Evolutionary conservation across 164 flowering plant species (phyloP), one percentile per base, ranked within the genome.

Genomic region (Santalum album): DNA sequence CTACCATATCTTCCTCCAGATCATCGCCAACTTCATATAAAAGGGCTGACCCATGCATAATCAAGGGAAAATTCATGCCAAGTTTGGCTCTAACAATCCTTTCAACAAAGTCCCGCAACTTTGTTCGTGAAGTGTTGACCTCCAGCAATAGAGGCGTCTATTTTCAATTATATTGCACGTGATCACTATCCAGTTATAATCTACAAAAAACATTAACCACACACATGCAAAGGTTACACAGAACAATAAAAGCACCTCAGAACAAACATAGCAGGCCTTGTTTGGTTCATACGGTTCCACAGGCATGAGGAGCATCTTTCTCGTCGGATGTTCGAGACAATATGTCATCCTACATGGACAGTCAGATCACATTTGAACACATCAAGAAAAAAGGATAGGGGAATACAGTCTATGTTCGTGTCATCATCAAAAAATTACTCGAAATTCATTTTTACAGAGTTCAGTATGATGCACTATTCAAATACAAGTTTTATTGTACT

Each of bases 11-110:
- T 65, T 83, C 79, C n/a, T 87, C 97, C 59, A 89, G 90, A 67
- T 82, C 99, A 65, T 94, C 99, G 53, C 99, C 99, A 67, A 76
- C 86, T 74, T 94, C 99, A 75, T 80, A 94, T 21, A 94, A 80
- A 59, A 94, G 83, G 49, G 72, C 65, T 40, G 88, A 24, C n/a
- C 96, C 99, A 64, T 75, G 81, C 92, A 87, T 83, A 43, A 94
- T 79, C 53, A 86, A 46, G 15, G 99, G 97, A 12, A 70, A 71
- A 73, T 70, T 78, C 90, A 94, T 90, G 47, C 97, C 95, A 55
- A 94, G 95, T 71, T 87, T 90, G 22, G 81, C 81, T 67, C 69
- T 87, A 7, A 90, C 95, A 69, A 94, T 84, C 67, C 82, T 94
- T 38, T 90, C 97, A 55, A 94, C 90, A 57, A 94, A 65, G 64